These are phyloP conservation scores for Phascolomyces articulosus DNA, from an alignment of 371 early-diverging fungal species.

Conservation along the genomic window DNA sequence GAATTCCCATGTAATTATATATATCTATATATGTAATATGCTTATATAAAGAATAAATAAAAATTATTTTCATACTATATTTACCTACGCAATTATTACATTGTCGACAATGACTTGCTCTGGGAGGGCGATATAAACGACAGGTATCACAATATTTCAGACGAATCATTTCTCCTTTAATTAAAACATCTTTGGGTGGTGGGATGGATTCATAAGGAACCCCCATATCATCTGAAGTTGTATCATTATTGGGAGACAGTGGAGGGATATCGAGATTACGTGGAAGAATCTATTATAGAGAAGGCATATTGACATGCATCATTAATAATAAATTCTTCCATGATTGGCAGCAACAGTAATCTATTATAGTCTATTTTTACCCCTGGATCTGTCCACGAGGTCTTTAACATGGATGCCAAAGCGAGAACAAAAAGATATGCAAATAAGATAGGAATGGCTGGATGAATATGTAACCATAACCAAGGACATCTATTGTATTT, in stretches of 20 bases:
- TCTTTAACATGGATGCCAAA: conserved; percentile 75
- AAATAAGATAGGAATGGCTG: conserved; percentile 73
- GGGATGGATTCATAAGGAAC: conserved; percentile 36
- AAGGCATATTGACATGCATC: too few species aligned
- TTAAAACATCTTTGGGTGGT: conserved; percentile 59
- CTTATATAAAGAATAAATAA: too few species aligned
- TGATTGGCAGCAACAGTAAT: neutral
- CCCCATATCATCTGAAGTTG: conserved; percentile 37
- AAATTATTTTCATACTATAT: too few species aligned
- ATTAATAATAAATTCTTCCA: too few species aligned
- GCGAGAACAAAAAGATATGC: conserved; percentile 72
- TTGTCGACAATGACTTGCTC: conserved; percentile 85
- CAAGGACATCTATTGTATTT: conserved; percentile 66
- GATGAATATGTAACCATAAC: conserved; percentile 62
- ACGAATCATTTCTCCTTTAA: conserved; percentile 66
- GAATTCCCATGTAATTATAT: too few species aligned
- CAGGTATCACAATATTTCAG: conserved; percentile 92
- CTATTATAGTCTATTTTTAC: conserved; percentile 32
- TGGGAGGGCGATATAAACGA: conserved; percentile 84
- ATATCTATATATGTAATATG: too few species aligned
- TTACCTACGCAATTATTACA: conserved; percentile 92
- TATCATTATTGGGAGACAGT: conserved; percentile 23
- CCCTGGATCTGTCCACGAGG: conserved; percentile 93
- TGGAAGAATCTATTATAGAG: conserved; percentile 61
- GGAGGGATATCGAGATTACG: conserved; percentile 67